Evolutionary conservation across 78 protist species (phyloP).

Genomic region (Guillardia theta): DNA sequence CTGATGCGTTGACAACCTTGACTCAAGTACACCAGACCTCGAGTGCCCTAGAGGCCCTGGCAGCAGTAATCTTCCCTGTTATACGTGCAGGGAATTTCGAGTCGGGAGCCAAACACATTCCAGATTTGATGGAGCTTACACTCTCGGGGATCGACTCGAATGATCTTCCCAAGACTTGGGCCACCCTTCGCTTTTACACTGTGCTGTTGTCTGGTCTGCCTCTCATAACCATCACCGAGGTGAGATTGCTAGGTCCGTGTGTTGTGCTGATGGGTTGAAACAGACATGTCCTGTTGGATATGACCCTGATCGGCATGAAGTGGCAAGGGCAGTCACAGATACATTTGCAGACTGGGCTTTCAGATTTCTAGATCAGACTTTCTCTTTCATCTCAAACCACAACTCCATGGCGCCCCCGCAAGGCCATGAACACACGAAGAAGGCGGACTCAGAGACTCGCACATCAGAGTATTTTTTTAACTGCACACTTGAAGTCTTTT

Average conservation of each 20-base stretch:
- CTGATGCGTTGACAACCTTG: neutral
- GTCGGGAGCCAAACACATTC: neutral
- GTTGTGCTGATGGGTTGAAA: neutral
- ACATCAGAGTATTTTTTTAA: neutral
- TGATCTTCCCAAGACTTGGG: neutral
- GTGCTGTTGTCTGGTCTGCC: conserved; percentile 15
- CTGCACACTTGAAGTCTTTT: conserved; percentile 21
- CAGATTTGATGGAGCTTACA: neutral
- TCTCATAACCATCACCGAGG: neutral
- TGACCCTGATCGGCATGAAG: neutral
- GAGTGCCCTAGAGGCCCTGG: neutral
- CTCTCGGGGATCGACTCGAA: neutral
- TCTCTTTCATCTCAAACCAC: neutral
- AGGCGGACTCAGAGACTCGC: neutral
- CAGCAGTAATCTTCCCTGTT: neutral
- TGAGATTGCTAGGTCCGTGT: neutral
- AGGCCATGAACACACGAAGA: neutral
- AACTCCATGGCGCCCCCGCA: neutral
- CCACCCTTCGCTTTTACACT: neutral
- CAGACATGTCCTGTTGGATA: neutral
- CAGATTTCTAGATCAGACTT: neutral
- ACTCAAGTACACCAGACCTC: conserved; percentile 1
- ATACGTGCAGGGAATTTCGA: neutral
- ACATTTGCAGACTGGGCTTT: neutral
- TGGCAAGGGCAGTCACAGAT: neutral